Percentiles rank a stretch among this genome's conserved stretches.
Evolutionary conservation across 2,329 filamentous ascomycete genomes (phyloP).

Genomic region (Colletotrichum navitas): DNA sequence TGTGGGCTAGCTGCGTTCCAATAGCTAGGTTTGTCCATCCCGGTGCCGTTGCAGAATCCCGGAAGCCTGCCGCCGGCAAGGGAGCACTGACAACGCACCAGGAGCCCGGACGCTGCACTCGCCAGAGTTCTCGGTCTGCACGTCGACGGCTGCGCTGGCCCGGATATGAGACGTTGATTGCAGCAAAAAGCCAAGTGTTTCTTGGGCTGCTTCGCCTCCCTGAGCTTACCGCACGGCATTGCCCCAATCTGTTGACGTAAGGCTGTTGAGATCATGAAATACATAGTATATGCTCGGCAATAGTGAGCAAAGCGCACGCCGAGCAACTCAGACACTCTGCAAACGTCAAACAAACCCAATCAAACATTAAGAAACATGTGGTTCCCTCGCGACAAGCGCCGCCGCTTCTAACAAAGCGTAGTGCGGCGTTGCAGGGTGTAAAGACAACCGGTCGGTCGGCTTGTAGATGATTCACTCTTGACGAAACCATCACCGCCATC

Average conservation of each 20-base stretch:
- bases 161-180: constrained; percentile 16
- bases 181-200: constrained; percentile 19
- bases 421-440: neutral
- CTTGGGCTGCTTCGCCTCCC: constrained; percentile 2
- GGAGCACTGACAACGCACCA: constrained; percentile 28
- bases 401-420: neutral
- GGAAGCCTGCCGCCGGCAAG: constrained; percentile 17
- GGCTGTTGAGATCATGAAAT: constrained; percentile 30
- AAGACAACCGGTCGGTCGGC: neutral
- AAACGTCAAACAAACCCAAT: constrained; percentile 22
- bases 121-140: constrained; percentile 7
- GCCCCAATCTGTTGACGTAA: constrained; percentile 9
- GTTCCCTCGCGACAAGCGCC: neutral
- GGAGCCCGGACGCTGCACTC: constrained; percentile 13
- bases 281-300: constrained; percentile 31
- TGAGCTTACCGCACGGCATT: neutral
- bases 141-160: neutral
- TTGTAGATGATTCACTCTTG: neutral
- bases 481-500: constrained; percentile 1
- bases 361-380: constrained; percentile 12
- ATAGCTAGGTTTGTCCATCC: constrained; percentile 22
- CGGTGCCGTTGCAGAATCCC: constrained; percentile 36
- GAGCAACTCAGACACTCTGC: constrained; percentile 28
- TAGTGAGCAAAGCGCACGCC: constrained; percentile 37
- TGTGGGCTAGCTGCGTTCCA: constrained; percentile 12